Percentiles rank a stretch among this genome's conserved stretches.
phyloP scores from a whole-genome alignment of 768 basidiomycete genomes.

The Mrakia blollopis region DNA sequence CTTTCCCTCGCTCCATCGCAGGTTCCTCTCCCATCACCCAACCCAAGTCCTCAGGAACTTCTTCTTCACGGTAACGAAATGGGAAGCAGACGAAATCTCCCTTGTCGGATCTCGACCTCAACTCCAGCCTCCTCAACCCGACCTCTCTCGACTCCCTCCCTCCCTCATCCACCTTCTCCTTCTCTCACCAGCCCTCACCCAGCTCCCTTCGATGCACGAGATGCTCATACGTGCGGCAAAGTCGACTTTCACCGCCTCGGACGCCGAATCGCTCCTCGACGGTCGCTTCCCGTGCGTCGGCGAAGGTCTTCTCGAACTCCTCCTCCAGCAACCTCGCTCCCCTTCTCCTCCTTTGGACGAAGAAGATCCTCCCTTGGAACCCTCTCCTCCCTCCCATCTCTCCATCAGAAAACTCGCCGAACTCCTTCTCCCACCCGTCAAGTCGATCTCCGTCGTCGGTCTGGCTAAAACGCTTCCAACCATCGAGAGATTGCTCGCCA shows the following conservation, averaged over 20 bases:
- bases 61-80: slow-evolving; percentile 12
- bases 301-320: slow-evolving; percentile 27
- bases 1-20: not conserved
- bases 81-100: slow-evolving; percentile 41
- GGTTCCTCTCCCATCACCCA: slow-evolving; percentile 6
- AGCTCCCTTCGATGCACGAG: slow-evolving; percentile 22
- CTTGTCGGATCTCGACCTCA: slow-evolving; percentile 62
- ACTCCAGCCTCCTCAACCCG: slow-evolving; percentile 52
- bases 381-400: not conserved
- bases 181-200: slow-evolving; percentile 35
- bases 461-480: slow-evolving; percentile 9
- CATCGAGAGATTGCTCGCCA: slow-evolving; percentile 23
- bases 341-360: no score
- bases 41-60: slow-evolving; percentile 2
- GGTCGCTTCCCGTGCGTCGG: slow-evolving; percentile 33
- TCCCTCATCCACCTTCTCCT: slow-evolving; percentile 39
- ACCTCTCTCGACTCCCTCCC: slow-evolving; percentile 30
- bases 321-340: slow-evolving; percentile 5
- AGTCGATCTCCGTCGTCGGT: not conserved
- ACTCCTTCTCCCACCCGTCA: not conserved
- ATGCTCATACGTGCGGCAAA: slow-evolving; percentile 25
- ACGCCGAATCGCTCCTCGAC: slow-evolving; percentile 10
- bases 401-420: slow-evolving; percentile 8
- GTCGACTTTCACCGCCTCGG: not conserved
- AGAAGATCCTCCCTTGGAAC: not conserved